Percentiles rank a stretch among this genome's conserved stretches.
These are phyloP conservation scores for Bocquillonia castaneifolia DNA, from an alignment of 441 rosid genomes.

Conservation along the genomic window DNA sequence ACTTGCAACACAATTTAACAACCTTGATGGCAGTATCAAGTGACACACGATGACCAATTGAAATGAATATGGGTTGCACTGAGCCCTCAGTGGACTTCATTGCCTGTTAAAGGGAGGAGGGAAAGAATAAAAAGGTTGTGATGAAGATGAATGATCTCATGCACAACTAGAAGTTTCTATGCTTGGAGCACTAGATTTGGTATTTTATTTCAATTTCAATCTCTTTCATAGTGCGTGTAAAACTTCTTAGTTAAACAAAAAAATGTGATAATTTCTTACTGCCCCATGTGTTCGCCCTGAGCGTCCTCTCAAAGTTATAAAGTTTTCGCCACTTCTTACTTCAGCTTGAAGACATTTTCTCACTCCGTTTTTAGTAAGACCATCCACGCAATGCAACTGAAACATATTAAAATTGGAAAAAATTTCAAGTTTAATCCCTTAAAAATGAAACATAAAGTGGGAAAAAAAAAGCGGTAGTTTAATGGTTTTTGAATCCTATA, in stretches of 20 bases:
- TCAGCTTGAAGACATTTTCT: constrained; percentile 47
- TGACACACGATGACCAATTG: constrained; percentile 76
- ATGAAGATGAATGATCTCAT: not conserved
- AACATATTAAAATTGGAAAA: constrained; percentile 15
- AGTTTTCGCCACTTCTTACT: constrained; percentile 37
- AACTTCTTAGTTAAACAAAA: not conserved
- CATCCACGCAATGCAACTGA: constrained; percentile 86
- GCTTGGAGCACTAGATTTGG: not conserved
- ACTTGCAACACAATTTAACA: constrained; percentile 66
- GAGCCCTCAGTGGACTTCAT: constrained; percentile 53
- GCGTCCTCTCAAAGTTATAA: constrained; percentile 53
- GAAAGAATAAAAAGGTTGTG: not conserved
- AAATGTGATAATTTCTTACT: constrained; percentile 42
- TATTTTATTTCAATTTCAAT: not conserved
- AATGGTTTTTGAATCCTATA: not conserved
- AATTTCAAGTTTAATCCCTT: not conserved
- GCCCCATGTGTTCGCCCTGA: constrained; percentile 75
- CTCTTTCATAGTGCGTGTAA: not conserved
- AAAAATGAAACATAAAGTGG: not conserved
- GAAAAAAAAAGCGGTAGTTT: not conserved
- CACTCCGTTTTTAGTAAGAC: constrained; percentile 58
- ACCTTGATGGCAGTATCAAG: constrained; percentile 58
- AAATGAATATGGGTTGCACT: constrained; percentile 65
- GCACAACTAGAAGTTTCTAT: not conserved
- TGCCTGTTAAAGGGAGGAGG: constrained; percentile 40